Evolutionary conservation across 2,329 filamentous ascomycete species (phyloP).

Genomic region (Graphilbum fragrans): DNA sequence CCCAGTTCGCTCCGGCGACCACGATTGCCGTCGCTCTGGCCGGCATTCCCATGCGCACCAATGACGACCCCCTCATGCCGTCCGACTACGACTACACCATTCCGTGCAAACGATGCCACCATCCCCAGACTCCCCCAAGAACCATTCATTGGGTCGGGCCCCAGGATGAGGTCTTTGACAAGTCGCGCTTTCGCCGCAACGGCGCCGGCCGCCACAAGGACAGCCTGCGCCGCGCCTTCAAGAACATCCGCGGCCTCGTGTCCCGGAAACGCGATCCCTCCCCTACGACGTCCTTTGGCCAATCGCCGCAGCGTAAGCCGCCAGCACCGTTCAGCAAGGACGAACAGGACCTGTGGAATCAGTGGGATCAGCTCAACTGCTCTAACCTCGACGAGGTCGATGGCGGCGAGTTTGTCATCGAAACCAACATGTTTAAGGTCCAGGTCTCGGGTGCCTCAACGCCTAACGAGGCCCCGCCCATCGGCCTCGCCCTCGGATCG

Average conservation of each 20-base stretch:
- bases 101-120: conserved; percentile 1
- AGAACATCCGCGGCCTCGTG: conserved; percentile 6
- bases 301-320: background rate
- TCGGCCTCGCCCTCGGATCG: background rate
- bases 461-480: background rate
- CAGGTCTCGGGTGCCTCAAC: background rate
- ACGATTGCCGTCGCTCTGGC: background rate
- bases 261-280: conserved; percentile 1
- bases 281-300: background rate
- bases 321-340: background rate
- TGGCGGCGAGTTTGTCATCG: conserved; percentile 1
- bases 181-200: background rate
- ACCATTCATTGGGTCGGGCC: conserved; percentile 2
- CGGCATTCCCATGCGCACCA: background rate
- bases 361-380: conserved; percentile 9
- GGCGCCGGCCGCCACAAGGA: background rate
- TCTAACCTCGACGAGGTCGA: background rate
- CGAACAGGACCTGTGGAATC: conserved; percentile 1
- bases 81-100: background rate
- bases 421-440: conserved; percentile 7
- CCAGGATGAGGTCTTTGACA: background rate
- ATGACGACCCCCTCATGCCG: background rate
- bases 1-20: background rate
- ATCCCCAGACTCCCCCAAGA: conserved; percentile 2
- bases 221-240: conserved; percentile 4